These are phyloP conservation scores for Fragaria ananassa DNA, from an alignment of 306 rosid genomes.

Conservation along the genomic window DNA sequence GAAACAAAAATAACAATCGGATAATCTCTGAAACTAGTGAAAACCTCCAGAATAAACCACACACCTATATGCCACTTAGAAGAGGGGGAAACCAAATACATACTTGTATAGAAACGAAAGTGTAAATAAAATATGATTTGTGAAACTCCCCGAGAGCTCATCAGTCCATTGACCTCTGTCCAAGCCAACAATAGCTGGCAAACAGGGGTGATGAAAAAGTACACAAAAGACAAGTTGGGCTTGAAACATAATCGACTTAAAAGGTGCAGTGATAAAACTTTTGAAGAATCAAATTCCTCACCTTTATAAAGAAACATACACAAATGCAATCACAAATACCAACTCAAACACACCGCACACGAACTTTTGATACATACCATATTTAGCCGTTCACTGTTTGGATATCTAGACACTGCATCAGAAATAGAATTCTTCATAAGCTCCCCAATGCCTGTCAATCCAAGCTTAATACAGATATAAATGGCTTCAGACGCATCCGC, in stretches of 20 bases:
- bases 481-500: slow-evolving; percentile 91
- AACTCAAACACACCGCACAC: slow-evolving; percentile 7
- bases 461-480: slow-evolving; percentile 88
- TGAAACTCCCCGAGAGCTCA: slow-evolving; percentile 7
- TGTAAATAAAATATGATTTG: neutral
- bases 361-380: slow-evolving; percentile 43
- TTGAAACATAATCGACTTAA: neutral
- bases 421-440: slow-evolving; percentile 83
- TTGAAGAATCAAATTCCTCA: neutral
- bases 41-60: neutral
- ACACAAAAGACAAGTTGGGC: neutral
- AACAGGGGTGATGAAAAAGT: neutral
- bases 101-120: neutral
- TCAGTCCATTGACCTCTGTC: neutral
- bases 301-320: neutral
- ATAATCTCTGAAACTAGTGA: slow-evolving; percentile 5
- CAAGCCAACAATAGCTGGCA: neutral
- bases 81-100: neutral
- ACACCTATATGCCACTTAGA: neutral
- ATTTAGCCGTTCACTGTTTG: slow-evolving; percentile 76
- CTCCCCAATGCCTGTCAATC: slow-evolving; percentile 93
- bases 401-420: slow-evolving; percentile 66
- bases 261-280: neutral
- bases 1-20: neutral
- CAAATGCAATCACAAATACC: neutral